These are phyloP conservation scores for Scenedesmus sp. DNA, from an alignment of 163 green algal species.

Conservation along the genomic window DNA sequence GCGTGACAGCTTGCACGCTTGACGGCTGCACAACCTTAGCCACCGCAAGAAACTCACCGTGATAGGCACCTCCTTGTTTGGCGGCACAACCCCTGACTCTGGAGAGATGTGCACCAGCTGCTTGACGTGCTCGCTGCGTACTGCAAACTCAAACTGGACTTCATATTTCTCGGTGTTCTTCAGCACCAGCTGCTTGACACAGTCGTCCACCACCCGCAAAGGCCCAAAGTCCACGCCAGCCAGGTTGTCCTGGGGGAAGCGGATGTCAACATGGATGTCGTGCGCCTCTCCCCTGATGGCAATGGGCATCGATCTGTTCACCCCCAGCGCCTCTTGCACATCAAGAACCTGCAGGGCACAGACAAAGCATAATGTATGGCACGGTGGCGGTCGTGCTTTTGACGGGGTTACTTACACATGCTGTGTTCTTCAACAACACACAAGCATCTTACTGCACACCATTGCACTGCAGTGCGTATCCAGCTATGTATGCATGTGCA, in stretches of 20 bases:
- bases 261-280: constrained; percentile 79
- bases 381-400: background rate
- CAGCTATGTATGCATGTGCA: too few relatives aligned
- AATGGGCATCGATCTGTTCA: constrained; percentile 69
- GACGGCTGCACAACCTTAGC: background rate
- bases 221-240: constrained; percentile 51
- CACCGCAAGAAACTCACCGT: constrained; percentile 42
- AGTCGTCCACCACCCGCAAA: constrained; percentile 67
- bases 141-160: constrained; percentile 70
- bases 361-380: background rate
- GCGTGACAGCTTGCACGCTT: background rate
- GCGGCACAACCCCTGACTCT: constrained; percentile 65
- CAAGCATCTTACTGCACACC: too few relatives aligned
- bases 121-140: constrained; percentile 52
- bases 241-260: constrained; percentile 67
- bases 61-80: constrained; percentile 65
- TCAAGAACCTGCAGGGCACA: constrained; percentile 59
- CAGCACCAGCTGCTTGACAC: constrained; percentile 64
- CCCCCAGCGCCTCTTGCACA: constrained; percentile 56
- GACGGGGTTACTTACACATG: too few relatives aligned
- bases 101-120: constrained; percentile 78
- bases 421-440: too few relatives aligned
- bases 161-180: constrained; percentile 85
- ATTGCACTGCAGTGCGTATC: too few relatives aligned
- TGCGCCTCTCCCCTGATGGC: constrained; percentile 82